phyloP scores from a whole-genome alignment of 2,329 filamentous ascomycete species.

The Ceratocystiopsis sp. region DNA sequence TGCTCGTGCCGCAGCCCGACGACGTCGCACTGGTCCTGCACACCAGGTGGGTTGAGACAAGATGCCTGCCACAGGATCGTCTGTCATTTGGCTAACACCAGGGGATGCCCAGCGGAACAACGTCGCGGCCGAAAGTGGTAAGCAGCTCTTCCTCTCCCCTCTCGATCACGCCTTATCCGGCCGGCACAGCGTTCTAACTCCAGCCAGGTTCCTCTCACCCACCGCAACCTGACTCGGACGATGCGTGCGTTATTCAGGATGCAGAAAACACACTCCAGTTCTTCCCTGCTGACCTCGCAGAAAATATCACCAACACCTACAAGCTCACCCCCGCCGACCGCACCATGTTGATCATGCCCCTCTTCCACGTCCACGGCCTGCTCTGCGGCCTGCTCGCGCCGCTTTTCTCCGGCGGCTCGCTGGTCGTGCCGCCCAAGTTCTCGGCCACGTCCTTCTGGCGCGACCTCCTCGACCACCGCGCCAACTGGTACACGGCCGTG shows the following conservation, averaged over 20 bases:
- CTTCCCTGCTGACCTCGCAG: conserved; percentile 17
- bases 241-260: conserved; percentile 38
- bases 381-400: conserved; percentile 69
- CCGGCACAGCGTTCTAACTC: no score
- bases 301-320: conserved; percentile 67
- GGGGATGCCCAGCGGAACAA: conserved; percentile 43
- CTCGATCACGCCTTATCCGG: not conserved
- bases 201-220: conserved; percentile 54
- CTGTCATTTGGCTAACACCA: not conserved
- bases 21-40: conserved; percentile 71
- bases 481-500: conserved; percentile 89
- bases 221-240: conserved; percentile 63
- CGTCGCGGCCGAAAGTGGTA: conserved; percentile 69
- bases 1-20: conserved; percentile 43
- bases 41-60: conserved; percentile 34
- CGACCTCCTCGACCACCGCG: conserved; percentile 55
- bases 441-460: conserved; percentile 70
- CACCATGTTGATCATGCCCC: conserved; percentile 76
- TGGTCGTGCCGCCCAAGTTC: conserved; percentile 64
- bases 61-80: no score
- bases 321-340: conserved; percentile 52
- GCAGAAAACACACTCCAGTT: no score
- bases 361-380: conserved; percentile 84
- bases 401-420: conserved; percentile 57
- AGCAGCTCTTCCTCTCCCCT: not conserved